Evolutionary conservation across 192 early-diverging fungal genomes (phyloP).

Genomic region (Mycoemilia scoparia): DNA sequence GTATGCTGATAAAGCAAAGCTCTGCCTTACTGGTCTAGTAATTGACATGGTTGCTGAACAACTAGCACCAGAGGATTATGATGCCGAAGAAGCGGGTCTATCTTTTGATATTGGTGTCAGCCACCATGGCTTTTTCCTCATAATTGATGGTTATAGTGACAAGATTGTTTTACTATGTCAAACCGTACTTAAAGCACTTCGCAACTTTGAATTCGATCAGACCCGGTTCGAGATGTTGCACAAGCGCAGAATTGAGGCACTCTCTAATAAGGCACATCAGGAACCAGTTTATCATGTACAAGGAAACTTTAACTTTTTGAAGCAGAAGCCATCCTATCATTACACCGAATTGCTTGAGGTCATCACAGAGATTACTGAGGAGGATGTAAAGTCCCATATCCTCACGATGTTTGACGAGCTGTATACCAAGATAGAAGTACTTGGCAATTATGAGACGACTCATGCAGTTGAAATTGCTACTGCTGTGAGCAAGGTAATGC

Average conservation of each 20-base stretch:
- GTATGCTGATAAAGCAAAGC: constrained; percentile 54
- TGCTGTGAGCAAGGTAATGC: constrained; percentile 40
- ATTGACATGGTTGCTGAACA: constrained; percentile 64
- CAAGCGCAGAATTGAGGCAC: constrained; percentile 51
- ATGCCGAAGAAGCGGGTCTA: constrained; percentile 76
- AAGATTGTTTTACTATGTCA: constrained; percentile 54
- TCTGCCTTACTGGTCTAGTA: constrained; percentile 51
- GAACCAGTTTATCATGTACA: constrained; percentile 65
- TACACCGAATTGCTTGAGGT: constrained; percentile 56
- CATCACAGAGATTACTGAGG: constrained; percentile 45
- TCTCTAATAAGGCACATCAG: constrained; percentile 61
- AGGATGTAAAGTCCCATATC: constrained; percentile 59
- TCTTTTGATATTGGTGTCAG: constrained; percentile 52
- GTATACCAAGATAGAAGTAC: constrained; percentile 62
- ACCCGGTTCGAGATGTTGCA: constrained; percentile 65
- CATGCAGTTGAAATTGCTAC: constrained; percentile 44
- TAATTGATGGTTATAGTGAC: constrained; percentile 72
- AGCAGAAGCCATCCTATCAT: constrained; percentile 64
- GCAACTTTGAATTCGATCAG: constrained; percentile 36
- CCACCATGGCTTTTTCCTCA: constrained; percentile 52
- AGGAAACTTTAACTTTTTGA: constrained; percentile 53
- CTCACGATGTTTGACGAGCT: constrained; percentile 49
- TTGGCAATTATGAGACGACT: constrained; percentile 62
- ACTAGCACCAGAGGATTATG: constrained; percentile 74
- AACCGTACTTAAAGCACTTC: constrained; percentile 52